Conservation (phyloP, 2,329 filamentous ascomycete species). For the Botryosphaeria agaves region DNA sequence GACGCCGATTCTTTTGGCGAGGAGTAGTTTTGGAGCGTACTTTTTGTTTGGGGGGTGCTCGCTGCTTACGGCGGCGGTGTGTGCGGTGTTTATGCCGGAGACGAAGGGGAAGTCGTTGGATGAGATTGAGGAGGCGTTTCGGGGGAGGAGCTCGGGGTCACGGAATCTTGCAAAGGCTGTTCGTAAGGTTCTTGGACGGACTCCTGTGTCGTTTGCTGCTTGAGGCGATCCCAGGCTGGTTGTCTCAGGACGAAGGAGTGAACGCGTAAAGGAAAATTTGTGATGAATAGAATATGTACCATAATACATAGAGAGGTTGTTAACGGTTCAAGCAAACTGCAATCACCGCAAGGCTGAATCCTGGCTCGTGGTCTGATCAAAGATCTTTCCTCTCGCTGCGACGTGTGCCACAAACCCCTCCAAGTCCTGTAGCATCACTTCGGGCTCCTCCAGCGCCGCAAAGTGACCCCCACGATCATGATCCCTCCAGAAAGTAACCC, state of each 20-base stretch:
- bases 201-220: too few relatives aligned
- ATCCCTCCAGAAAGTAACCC: conserved; percentile 19
- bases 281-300: too few relatives aligned
- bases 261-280: too few relatives aligned
- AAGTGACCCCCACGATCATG: conserved; percentile 23
- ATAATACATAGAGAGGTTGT: too few relatives aligned
- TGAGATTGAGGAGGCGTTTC: conserved; percentile 30
- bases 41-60: conserved; percentile 15
- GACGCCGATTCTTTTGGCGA: conserved; percentile 31
- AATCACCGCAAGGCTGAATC: too few relatives aligned
- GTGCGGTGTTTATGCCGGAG: conserved; percentile 30
- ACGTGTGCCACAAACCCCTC: conserved; percentile 4
- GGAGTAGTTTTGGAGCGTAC: conserved; percentile 15
- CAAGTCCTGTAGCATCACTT: conserved; percentile 8
- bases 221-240: too few relatives aligned
- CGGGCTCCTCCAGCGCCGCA: conserved; percentile 14
- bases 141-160: too few relatives aligned
- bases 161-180: too few relatives aligned
- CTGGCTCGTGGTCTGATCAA: too few relatives aligned
- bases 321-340: too few relatives aligned
- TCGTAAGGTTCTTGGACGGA: too few relatives aligned
- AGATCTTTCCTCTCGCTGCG: conserved; percentile 3
- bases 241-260: too few relatives aligned
- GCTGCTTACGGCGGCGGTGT: conserved; percentile 9
- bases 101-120: conserved; percentile 31